Percentiles rank a stretch among this genome's conserved stretches.
Conservation (phyloP, 1,139 yeast species). For the Debaryomyces sp. region DNA sequence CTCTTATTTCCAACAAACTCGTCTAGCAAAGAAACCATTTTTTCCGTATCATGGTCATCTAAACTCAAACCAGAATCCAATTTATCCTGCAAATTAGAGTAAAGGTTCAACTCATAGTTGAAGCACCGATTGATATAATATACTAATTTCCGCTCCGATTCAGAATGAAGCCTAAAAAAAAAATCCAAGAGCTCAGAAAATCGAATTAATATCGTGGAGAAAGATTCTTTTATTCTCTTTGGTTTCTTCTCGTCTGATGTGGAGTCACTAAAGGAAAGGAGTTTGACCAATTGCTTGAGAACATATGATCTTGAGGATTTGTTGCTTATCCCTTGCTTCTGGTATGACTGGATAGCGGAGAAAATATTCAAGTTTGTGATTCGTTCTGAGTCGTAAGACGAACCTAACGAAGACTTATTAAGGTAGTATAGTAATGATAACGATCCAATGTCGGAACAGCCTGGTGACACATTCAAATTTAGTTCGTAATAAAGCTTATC, state of each 20-base stretch:
- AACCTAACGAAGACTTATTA: not conserved
- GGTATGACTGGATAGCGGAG: conserved; percentile 16
- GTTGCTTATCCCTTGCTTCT: conserved; percentile 5
- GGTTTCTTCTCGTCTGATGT: conserved; percentile 20
- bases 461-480: conserved; percentile 12
- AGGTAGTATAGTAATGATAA: conserved; percentile 11
- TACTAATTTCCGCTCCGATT: conserved; percentile 23
- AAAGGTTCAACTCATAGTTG: conserved; percentile 23
- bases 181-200: conserved; percentile 25
- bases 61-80: conserved; percentile 16
- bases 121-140: conserved; percentile 25
- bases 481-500: conserved; percentile 17
- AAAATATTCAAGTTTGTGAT: conserved; percentile 16
- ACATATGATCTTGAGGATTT: conserved; percentile 9
- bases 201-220: conserved; percentile 20
- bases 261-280: conserved; percentile 13
- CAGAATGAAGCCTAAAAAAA: conserved; percentile 22
- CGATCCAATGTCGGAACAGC: conserved; percentile 9
- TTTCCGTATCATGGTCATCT: conserved; percentile 28
- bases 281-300: conserved; percentile 12
- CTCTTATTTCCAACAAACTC: conserved; percentile 15
- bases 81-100: conserved; percentile 19
- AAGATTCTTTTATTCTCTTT: conserved; percentile 22
- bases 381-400: not conserved
- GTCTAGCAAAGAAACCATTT: conserved; percentile 26